Evolutionary conservation across 148 eudicot genomes (phyloP), one percentile per base, ranked within the genome.

Genomic region (Silene conica): DNA sequence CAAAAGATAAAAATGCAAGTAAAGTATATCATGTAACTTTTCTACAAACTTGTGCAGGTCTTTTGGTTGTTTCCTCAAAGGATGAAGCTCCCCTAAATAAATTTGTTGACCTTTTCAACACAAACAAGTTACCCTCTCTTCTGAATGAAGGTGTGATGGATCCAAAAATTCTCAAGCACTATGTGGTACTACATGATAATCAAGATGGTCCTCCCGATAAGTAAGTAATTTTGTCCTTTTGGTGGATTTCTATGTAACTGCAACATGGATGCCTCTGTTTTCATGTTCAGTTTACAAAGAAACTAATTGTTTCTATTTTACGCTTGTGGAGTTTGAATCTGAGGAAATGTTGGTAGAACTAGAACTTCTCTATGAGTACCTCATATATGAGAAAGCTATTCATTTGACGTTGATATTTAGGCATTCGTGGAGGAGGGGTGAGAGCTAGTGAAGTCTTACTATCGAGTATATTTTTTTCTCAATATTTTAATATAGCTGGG

Each of bases 61-160:
- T 95, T 83, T 78, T 95, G 87, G 96, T 89, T 78, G 96, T 90
- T 73, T 95, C 99, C 38, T 88, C 99, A 16, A 86, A 82, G 56
- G 99, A 95, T 84, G 89, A 92, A 82, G 87, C 83, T 45, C 92
- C 97, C 22, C 66, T 89, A 64, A 86, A 80, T 83, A 90, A 84
- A 85, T 89, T 90, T 81, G 87, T 90, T 75, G 97, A 92, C 81
- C 96, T 95, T 70, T 92, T 89, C 82, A 95, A 89, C 82, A 76
- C 86, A 21, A 87, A 80, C 79, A 88, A 92, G 83, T 81, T 89
- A 82, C 97, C 99, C 28, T 75, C 91, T 13, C 89, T 95, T 83
- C 86, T 95, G 55, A 95, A 77, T 76, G 89, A 89, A 74, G 97
- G 94, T 55, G 83, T 86, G 76, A 95, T 95, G 99, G 99, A 95